A percentile compares a stretch with the other conserved stretches of the same genome.
Conservation (phyloP, 345 rosid genomes). For the Eucalyptus tenuipes region DNA sequence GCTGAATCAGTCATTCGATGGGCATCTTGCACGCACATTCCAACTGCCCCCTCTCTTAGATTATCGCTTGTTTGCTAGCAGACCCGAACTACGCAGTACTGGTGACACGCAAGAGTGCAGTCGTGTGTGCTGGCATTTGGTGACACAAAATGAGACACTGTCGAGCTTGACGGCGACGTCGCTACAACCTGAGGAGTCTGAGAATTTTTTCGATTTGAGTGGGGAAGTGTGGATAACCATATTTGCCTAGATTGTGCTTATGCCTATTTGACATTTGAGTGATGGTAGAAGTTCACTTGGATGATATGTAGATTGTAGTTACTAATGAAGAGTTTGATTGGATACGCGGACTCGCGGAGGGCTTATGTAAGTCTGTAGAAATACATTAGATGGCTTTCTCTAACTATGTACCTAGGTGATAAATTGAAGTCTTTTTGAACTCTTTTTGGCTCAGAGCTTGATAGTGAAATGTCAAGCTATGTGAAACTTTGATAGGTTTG, state of each 20-base stretch:
- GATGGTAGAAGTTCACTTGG: not conserved
- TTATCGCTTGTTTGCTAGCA: slow-evolving; percentile 65
- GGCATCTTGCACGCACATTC: slow-evolving; percentile 78
- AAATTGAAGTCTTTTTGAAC: not conserved
- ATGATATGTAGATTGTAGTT: not conserved
- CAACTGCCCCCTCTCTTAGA: slow-evolving; percentile 59
- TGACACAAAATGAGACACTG: not conserved
- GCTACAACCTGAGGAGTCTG: not conserved
- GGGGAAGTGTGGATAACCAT: not conserved
- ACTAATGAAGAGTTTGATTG: not conserved
- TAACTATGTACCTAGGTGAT: not conserved
- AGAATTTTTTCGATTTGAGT: not conserved
- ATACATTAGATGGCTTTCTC: not conserved
- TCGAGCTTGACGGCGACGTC: not conserved
- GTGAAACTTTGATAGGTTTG: not conserved
- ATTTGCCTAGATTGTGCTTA: not conserved
- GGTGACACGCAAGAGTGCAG: not conserved
- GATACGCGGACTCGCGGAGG: not conserved
- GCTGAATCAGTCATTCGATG: slow-evolving; percentile 64
- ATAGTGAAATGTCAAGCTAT: not conserved
- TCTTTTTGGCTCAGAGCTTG: not conserved
- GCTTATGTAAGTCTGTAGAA: not conserved
- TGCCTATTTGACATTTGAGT: not conserved
- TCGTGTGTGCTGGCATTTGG: not conserved
- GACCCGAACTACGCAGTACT: not conserved